Evolutionary conservation across 345 rosid species (phyloP).

Genomic region (Arabidopsis arenosa): DNA sequence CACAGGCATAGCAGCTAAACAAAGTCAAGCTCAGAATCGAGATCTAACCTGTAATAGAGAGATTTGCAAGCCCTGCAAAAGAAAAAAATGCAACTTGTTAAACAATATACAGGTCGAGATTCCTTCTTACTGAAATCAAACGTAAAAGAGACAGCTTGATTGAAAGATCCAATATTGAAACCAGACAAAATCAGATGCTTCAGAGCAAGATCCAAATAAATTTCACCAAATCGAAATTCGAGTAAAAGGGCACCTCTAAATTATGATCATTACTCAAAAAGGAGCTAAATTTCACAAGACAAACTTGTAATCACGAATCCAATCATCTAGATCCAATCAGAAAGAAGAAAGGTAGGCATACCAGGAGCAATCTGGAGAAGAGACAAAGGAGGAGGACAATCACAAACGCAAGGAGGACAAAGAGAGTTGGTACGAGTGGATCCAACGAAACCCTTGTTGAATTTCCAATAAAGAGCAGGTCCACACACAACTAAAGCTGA

Average conservation of each 20-base stretch:
- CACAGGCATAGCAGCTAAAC: slow-evolving; percentile 1
- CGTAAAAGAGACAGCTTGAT: slow-evolving; percentile 11
- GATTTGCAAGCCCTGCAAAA: slow-evolving; percentile 82
- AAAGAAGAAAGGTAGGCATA: slow-evolving; percentile 29
- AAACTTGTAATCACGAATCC: slow-evolving; percentile 19
- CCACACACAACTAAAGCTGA: slow-evolving; percentile 94
- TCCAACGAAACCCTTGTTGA: slow-evolving; percentile 67
- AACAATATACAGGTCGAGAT: slow-evolving; percentile 6
- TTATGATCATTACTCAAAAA: slow-evolving; percentile 32
- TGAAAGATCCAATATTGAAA: slow-evolving; percentile 31
- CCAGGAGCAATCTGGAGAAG: slow-evolving; percentile 96
- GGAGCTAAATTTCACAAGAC: slow-evolving; percentile 22
- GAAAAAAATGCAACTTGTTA: slow-evolving; percentile 31
- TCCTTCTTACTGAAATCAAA: background rate
- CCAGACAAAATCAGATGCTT: slow-evolving; percentile 9
- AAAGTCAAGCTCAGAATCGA: slow-evolving; percentile 40
- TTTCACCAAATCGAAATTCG: background rate
- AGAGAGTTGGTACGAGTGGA: slow-evolving; percentile 54
- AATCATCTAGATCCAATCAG: slow-evolving; percentile 34
- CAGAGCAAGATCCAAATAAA: slow-evolving; percentile 32
- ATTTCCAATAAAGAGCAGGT: slow-evolving; percentile 91
- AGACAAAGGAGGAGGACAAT: slow-evolving; percentile 95
- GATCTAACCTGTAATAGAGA: slow-evolving; percentile 78
- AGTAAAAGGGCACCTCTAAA: slow-evolving; percentile 36
- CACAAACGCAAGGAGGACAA: slow-evolving; percentile 83